Percentiles rank a stretch among this genome's conserved stretches.
Conservation (phyloP, 169 alveolate genomes). For the Eimeria sp. region DNA sequence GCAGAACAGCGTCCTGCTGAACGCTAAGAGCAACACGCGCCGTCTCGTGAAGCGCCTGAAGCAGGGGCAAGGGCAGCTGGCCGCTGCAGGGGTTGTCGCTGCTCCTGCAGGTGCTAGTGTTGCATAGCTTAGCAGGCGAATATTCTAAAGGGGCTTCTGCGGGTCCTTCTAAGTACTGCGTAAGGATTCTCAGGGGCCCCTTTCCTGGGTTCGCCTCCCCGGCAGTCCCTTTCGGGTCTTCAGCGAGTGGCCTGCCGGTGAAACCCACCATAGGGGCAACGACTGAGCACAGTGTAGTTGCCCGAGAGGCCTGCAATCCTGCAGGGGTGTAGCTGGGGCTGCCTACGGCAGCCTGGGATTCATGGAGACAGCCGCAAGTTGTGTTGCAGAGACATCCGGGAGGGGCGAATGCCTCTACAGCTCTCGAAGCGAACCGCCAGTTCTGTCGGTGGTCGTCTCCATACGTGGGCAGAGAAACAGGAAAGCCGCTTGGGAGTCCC, state of each 20-base stretch:
- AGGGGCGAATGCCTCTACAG: slow-evolving; percentile 58
- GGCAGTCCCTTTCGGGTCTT: neutral
- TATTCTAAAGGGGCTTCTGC: neutral
- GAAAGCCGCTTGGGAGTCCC: slow-evolving; percentile 55
- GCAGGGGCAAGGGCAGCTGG: slow-evolving; percentile 2
- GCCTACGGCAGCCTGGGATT: neutral
- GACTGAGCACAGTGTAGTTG: neutral
- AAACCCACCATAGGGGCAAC: neutral
- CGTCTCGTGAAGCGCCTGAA: slow-evolving; percentile 4
- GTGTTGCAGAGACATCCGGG: slow-evolving; percentile 58
- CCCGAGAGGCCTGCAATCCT: neutral
- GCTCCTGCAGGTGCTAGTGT: neutral
- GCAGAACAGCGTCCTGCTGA: slow-evolving; percentile 40
- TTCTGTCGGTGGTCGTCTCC: slow-evolving; percentile 44
- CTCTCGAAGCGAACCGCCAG: slow-evolving; percentile 53
- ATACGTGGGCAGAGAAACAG: slow-evolving; percentile 52
- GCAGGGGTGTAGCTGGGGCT: neutral
- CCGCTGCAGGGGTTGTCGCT: neutral
- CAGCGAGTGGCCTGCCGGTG: neutral
- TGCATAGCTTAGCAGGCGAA: neutral
- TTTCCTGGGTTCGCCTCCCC: neutral
- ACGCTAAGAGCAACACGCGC: slow-evolving; percentile 8
- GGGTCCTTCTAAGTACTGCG: neutral
- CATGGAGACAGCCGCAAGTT: slow-evolving; percentile 9
- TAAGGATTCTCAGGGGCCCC: slow-evolving; percentile 13